phyloP scores from a whole-genome alignment of 352 stramenopile species.

The Globisporangium mamillatum region DNA sequence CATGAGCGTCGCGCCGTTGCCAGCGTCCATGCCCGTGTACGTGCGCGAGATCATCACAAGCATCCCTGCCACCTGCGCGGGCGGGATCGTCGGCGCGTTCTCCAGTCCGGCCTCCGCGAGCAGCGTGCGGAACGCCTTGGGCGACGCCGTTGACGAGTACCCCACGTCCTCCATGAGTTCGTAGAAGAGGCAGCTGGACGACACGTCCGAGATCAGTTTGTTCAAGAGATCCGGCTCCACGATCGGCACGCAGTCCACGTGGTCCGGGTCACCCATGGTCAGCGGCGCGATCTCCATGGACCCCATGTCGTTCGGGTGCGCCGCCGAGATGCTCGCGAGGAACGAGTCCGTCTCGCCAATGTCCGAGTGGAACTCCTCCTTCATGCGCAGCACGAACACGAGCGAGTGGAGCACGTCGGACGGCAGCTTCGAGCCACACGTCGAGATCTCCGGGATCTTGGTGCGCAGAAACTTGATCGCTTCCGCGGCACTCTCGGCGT shows the following conservation, averaged over 20 bases:
- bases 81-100: conserved; percentile 80
- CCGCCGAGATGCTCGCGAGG: conserved; percentile 78
- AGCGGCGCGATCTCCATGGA: conserved; percentile 82
- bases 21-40: conserved; percentile 59
- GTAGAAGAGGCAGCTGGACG: conserved; percentile 81
- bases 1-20: conserved; percentile 75
- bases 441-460: conserved; percentile 85
- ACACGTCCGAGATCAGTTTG: conserved; percentile 80
- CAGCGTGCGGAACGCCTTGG: conserved; percentile 79
- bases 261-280: conserved; percentile 82
- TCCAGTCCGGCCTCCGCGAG: conserved; percentile 78
- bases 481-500: conserved; percentile 45
- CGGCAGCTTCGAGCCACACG: conserved; percentile 76
- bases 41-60: conserved; percentile 85
- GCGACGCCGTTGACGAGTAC: conserved; percentile 76
- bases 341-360: conserved; percentile 83
- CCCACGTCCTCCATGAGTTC: conserved; percentile 91
- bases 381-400: conserved; percentile 78
- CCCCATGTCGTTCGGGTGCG: conserved; percentile 85
- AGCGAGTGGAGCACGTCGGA: conserved; percentile 80
- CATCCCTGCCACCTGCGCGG: conserved; percentile 86
- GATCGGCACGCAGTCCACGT: conserved; percentile 75
- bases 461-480: conserved; percentile 75
- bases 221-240: conserved; percentile 60
- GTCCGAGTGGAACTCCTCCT: conserved; percentile 72